These are phyloP conservation scores for Coemansia sp. DNA, from an alignment of 192 early-diverging fungal genomes.

Conservation along the genomic window DNA sequence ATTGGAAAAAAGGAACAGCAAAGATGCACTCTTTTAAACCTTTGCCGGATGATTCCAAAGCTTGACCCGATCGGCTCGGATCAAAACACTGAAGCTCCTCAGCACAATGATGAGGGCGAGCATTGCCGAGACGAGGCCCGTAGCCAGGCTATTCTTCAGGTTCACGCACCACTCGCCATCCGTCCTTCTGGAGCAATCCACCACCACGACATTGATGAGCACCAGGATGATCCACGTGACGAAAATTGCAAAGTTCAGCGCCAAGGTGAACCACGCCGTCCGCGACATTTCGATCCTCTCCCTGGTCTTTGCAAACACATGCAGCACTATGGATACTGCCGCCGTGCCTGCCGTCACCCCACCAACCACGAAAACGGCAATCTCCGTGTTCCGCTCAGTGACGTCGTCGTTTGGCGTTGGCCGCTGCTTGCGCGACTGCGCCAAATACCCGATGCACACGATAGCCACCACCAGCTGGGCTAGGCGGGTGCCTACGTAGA, in stretches of 20 bases:
- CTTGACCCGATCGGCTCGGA: constrained; percentile 28
- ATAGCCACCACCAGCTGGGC: constrained; percentile 31
- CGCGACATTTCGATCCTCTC: constrained; percentile 23
- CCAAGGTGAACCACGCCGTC: constrained; percentile 27
- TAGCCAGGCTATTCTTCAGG: constrained; percentile 33
- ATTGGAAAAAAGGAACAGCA: background rate
- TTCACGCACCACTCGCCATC: constrained; percentile 41
- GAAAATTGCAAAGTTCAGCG: constrained; percentile 38
- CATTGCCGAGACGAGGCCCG: constrained; percentile 39
- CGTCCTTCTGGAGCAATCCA: constrained; percentile 34
- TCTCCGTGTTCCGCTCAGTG: constrained; percentile 26
- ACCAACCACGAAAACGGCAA: constrained; percentile 28
- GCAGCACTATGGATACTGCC: constrained; percentile 22
- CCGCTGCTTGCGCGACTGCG: constrained; percentile 27
- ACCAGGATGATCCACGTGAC: constrained; percentile 40
- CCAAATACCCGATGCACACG: constrained; percentile 35
- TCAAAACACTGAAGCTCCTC: constrained; percentile 39
- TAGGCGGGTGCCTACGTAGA: constrained; percentile 28
- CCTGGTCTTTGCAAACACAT: constrained; percentile 36
- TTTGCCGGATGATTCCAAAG: constrained; percentile 3
- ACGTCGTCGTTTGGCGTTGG: constrained; percentile 5
- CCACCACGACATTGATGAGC: constrained; percentile 39
- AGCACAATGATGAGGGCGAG: constrained; percentile 36
- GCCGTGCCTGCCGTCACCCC: constrained; percentile 27
- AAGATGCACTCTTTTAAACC: background rate